A percentile compares a stretch with the other conserved stretches of the same genome.
These are phyloP conservation scores for Didymella sp. DNA, from an alignment of 2,329 filamentous ascomycete species.

Conservation along the genomic window DNA sequence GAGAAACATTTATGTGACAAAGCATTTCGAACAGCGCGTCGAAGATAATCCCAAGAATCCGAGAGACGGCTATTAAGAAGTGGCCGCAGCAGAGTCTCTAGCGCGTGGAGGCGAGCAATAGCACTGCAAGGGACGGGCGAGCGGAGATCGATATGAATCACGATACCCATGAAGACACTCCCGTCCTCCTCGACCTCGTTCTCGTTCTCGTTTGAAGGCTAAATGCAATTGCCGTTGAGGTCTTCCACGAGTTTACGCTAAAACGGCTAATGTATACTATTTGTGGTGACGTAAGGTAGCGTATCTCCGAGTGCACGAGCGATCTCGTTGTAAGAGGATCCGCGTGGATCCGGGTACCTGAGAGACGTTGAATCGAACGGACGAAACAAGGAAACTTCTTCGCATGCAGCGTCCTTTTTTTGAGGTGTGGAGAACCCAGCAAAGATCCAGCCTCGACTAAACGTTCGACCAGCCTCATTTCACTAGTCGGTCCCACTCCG, in stretches of 20 bases:
- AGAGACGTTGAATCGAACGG: neutral
- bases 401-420: neutral
- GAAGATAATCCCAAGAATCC: constrained; percentile 5
- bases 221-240: neutral
- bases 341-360: neutral
- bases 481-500: neutral
- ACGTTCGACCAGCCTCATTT: neutral
- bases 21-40: constrained; percentile 22
- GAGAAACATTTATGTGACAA: constrained; percentile 24
- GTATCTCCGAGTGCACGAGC: neutral
- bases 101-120: neutral
- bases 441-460: neutral
- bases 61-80: constrained; percentile 19
- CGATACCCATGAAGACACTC: neutral
- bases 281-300: neutral
- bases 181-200: neutral
- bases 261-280: neutral
- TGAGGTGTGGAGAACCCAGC: neutral
- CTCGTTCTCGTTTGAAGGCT: neutral
- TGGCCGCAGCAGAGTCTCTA: constrained; percentile 9
- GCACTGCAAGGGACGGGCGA: neutral
- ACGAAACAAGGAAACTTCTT: neutral
- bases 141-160: neutral
- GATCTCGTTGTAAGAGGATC: neutral
- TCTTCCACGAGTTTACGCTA: neutral